Evolutionary conservation across 73 alveolate species (phyloP).

Genomic region (Symbiodinium natans): DNA sequence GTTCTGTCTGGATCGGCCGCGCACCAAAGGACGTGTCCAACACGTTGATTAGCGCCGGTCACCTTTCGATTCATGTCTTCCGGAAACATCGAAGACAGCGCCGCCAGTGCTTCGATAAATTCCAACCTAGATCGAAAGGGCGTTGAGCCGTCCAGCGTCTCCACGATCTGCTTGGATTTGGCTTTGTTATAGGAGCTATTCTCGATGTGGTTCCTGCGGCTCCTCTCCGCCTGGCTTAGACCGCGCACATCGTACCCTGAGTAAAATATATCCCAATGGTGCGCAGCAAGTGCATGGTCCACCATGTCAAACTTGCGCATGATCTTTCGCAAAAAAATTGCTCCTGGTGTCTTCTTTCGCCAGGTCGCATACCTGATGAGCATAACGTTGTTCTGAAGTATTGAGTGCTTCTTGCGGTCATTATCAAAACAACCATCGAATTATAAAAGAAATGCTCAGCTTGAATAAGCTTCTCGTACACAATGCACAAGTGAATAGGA

Average conservation of each 20-base stretch:
- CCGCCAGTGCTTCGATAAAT: not conserved
- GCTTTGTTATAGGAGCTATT: too few species aligned
- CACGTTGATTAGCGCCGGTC: not conserved
- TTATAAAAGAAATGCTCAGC: too few species aligned
- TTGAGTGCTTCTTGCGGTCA: too few species aligned
- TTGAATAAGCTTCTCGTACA: not conserved
- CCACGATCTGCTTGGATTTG: not conserved
- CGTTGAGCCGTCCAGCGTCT: not conserved
- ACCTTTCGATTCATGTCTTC: not conserved
- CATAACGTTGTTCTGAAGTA: too few species aligned
- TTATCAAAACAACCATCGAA: not conserved
- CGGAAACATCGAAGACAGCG: not conserved
- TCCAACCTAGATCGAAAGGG: not conserved
- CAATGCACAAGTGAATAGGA: not conserved
- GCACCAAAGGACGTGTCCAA: slow-evolving; percentile 5
- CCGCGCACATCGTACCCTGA: not conserved
- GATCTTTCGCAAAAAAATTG: not conserved
- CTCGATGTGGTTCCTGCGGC: too few species aligned
- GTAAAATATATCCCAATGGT: not conserved
- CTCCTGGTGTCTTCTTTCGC: not conserved
- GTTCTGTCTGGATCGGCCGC: slow-evolving; percentile 22
- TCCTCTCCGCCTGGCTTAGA: not conserved
- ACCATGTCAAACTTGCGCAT: not conserved
- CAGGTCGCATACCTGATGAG: not conserved
- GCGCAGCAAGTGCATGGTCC: not conserved